Evolutionary conservation across 2,329 filamentous ascomycete species (phyloP), one percentile per base, ranked within the genome.

Genomic region (Ascocoryne sarcoides): DNA sequence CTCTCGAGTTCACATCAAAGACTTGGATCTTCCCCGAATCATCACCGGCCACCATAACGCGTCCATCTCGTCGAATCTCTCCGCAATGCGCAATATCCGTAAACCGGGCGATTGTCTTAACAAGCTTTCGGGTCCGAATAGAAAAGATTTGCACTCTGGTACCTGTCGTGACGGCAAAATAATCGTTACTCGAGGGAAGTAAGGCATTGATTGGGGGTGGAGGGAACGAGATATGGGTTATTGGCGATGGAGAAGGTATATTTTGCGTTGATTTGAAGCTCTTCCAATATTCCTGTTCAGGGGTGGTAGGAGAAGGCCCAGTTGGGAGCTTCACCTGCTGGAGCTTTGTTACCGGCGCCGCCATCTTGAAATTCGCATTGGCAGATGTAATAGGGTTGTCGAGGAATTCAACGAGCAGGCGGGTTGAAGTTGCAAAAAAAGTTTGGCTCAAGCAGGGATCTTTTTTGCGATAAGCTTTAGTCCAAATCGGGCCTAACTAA

Each of bases 251-350:
- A 48, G 90, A 94, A 33, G 92, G 85, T 47, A 96, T 80, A 46
- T 90, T 79, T 43, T 94, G 78, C 51, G 89, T 85, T 53, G 89
- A 92, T 66, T 86, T 88, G 70, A 98, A 98, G 10, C 84, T 82
- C 60, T 83, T 84, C 93, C 93, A 98, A 71, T 96, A 96, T 51
- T 82, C 76, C 66, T 96, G 89, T 68, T 98, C 92, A 21, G 89
- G 82, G 4, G 90, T 95, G 35, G 90, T 67, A 39, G 86, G 82
- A 30, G 83, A 81, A 42, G 88, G 88, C 37, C 86, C 85, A 48
- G 84, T 75, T 42, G 90, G 80, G 59, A 93, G 75, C 39, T 55
- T 93, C 59, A 93, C 69, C 62, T 82, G 82, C 43, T 55, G 57
- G 40, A 59, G 54, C 43, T 55, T 56, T 39, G 43, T 45, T 33